Percentiles rank a stretch among this genome's conserved stretches.
phyloP scores from a whole-genome alignment of 2,329 filamentous ascomycete genomes.

The Chrysoporthe cubensis region DNA sequence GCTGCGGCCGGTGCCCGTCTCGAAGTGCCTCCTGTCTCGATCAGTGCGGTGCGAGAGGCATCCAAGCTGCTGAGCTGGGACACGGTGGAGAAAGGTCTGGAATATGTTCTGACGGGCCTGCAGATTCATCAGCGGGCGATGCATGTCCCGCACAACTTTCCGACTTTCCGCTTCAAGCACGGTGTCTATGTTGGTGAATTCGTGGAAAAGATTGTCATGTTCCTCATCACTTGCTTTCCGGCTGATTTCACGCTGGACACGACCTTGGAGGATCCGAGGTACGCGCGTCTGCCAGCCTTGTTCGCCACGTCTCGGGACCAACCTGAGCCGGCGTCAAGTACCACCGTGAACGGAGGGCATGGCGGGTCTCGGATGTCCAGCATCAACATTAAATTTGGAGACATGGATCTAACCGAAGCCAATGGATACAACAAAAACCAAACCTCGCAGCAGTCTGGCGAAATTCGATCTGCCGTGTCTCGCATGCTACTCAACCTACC shows the following conservation, averaged over 20 bases:
- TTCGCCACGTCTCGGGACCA: not conserved
- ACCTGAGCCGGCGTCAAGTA: not conserved
- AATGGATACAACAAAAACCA: slow-evolving; percentile 44
- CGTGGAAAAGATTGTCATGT: slow-evolving; percentile 51
- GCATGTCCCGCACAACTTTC: slow-evolving; percentile 20
- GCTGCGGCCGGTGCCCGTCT: slow-evolving; percentile 65
- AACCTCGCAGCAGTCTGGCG: slow-evolving; percentile 35
- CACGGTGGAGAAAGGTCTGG: slow-evolving; percentile 63
- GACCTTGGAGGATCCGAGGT: slow-evolving; percentile 36
- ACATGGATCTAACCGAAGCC: slow-evolving; percentile 34
- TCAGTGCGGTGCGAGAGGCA: slow-evolving; percentile 64
- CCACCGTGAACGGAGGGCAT: not conserved
- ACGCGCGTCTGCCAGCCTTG: slow-evolving; percentile 33
- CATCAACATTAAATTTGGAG: slow-evolving; percentile 38
- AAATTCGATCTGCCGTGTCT: slow-evolving; percentile 59
- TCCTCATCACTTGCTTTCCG: slow-evolving; percentile 55
- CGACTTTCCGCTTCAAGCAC: slow-evolving; percentile 39
- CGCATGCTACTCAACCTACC: slow-evolving; percentile 72
- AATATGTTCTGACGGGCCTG: slow-evolving; percentile 54
- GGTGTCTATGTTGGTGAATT: slow-evolving; percentile 49
- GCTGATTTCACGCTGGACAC: slow-evolving; percentile 57
- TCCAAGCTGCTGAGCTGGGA: slow-evolving; percentile 63
- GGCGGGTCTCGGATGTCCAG: slow-evolving; percentile 29
- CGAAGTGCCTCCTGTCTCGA: slow-evolving; percentile 56
- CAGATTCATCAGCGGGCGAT: slow-evolving; percentile 28